Evolutionary conservation across 495 filamentous ascomycete genomes (phyloP), one percentile per base, ranked within the genome.

Genomic region (Aeminium ludgeri): DNA sequence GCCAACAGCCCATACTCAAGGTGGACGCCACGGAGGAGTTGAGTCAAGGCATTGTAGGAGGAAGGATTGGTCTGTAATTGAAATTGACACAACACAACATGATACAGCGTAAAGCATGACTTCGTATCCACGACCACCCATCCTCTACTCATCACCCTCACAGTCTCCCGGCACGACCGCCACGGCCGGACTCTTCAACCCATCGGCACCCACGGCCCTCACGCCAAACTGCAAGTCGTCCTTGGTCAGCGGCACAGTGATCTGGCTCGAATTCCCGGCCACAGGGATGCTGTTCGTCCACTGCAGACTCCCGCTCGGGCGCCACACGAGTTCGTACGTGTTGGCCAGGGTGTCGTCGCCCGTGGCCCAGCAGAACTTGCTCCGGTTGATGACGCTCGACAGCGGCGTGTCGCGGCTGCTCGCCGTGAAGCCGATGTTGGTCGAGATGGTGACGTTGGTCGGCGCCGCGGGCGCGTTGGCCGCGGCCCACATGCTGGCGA

Each of bases 211-310:
- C 3, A 67, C 62, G 10, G 64, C 56, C 38, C 69, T 52, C 2
- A 71, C 54, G 0, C 69, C 68, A 56, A 71, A 68, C 32, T 65
- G 55, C 16, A 68, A 59, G 50, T 70, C 65, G 44, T 73, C 69
- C 56, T 72, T 73, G 38, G 61, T 67, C 27, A 71, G 39, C 12
- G 52, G 19, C 23, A 71, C 44, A 38, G 54, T 63, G 8, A 51
- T 66, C 36, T 45, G 55, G 3, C 49, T 46, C 8, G 57, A 65
- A 63, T 33, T 39, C 13, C 49, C 49, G n/a, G n/a, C n/a, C 4
- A 52, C 49, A 30, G 40, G 15, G 18, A 44, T 12, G 23, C 34
- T 40, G 32, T 52, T 40, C 35, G 44, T 48, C 49, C 49, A 52
- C 40, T 48, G 37, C 38, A 44, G 30, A 20, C 19, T 30, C 10